A percentile compares a stretch with the other conserved stretches of the same genome.
These are phyloP conservation scores for Cyberlindnera meyerae DNA, from an alignment of 805 yeast genomes.

Conservation along the genomic window DNA sequence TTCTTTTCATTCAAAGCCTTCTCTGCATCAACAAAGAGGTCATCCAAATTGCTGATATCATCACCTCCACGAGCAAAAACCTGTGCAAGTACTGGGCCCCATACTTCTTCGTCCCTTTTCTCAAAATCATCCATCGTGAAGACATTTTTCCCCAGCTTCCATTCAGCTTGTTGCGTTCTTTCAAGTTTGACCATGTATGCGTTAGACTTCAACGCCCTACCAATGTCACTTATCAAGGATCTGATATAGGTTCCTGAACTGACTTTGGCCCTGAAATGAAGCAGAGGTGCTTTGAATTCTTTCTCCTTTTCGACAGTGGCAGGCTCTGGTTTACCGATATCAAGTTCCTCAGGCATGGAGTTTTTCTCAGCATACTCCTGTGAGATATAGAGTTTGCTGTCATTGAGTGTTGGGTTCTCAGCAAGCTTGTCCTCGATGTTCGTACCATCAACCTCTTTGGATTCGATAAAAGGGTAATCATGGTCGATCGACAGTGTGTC, in stretches of 20 bases:
- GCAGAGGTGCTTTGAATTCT: slow-evolving; percentile 52
- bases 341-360: slow-evolving; percentile 34
- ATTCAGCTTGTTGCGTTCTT: slow-evolving; percentile 74
- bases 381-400: slow-evolving; percentile 57
- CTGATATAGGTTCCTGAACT: slow-evolving; percentile 96
- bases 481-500: slow-evolving; percentile 56
- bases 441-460: slow-evolving; percentile 50
- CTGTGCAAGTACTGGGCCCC: slow-evolving; percentile 61
- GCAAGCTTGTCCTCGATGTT: slow-evolving; percentile 35
- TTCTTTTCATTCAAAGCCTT: slow-evolving; percentile 11
- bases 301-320: slow-evolving; percentile 34
- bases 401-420: slow-evolving; percentile 45
- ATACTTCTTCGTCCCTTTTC: slow-evolving; percentile 51
- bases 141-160: slow-evolving; percentile 70
- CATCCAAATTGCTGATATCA: slow-evolving; percentile 31
- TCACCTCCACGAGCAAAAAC: slow-evolving; percentile 46
- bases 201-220: slow-evolving; percentile 70
- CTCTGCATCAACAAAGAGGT: slow-evolving; percentile 33
- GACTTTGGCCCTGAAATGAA: slow-evolving; percentile 73
- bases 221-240: slow-evolving; percentile 83
- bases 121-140: slow-evolving; percentile 65
- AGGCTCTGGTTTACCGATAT: slow-evolving; percentile 35
- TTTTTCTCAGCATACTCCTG: slow-evolving; percentile 47
- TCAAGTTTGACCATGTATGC: slow-evolving; percentile 85
- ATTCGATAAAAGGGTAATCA: slow-evolving; percentile 40